A percentile compares a stretch with the other conserved stretches of the same genome.
Conservation (phyloP, 2,329 filamentous ascomycete genomes). For the Pseudogymnoascus verrucosus region DNA sequence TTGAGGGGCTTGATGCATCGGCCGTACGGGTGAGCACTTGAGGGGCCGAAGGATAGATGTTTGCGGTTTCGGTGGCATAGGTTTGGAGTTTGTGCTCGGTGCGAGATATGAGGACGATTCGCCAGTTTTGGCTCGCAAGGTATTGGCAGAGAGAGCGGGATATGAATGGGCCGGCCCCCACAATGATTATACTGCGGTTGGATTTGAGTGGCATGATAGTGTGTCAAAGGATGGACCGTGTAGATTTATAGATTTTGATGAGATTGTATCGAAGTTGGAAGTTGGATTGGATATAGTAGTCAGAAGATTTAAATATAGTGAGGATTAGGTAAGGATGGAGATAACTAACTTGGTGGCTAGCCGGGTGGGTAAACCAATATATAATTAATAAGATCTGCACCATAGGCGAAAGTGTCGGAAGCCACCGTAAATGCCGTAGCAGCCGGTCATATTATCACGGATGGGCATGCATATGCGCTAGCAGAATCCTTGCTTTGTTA, state of each 20-base stretch:
- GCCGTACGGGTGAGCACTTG: background rate
- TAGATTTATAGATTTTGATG: background rate
- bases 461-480: no score
- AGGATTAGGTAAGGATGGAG: no score
- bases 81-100: slow-evolving; percentile 81
- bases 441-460: no score
- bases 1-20: background rate
- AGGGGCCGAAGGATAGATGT: background rate
- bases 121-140: background rate
- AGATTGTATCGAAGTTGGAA: no score
- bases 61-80: slow-evolving; percentile 63
- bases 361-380: no score
- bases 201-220: background rate
- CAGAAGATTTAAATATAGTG: no score
- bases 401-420: no score
- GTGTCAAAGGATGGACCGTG: background rate
- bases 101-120: slow-evolving; percentile 82
- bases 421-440: no score
- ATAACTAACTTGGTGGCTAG: no score
- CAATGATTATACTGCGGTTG: background rate
- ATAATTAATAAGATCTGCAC: no score
- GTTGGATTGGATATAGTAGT: no score
- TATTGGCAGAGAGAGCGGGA: background rate
- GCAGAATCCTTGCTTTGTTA: no score
- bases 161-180: background rate